A percentile compares a stretch with the other conserved stretches of the same genome.
phyloP scores from a whole-genome alignment of 2,329 filamentous ascomycete genomes.

The Alternaria tenuissima region DNA sequence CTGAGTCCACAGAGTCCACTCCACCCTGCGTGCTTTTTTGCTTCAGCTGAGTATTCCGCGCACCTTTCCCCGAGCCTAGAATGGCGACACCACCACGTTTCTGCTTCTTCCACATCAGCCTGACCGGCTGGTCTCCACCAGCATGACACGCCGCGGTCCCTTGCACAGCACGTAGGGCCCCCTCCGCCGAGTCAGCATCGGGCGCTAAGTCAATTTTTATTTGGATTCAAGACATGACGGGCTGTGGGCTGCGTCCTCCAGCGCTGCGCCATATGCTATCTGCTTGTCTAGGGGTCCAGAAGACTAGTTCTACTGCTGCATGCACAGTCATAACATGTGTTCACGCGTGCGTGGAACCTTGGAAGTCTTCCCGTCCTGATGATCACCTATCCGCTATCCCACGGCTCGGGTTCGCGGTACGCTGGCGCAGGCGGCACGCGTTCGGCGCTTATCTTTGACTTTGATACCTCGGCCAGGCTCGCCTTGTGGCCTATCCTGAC shows the following conservation, averaged over 20 bases:
- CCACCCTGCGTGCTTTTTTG: constrained; percentile 3
- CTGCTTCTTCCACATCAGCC: not conserved
- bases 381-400: not conserved
- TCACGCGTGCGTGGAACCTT: not conserved
- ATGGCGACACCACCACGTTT: not conserved
- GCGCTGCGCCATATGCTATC: not conserved
- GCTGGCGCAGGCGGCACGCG: constrained; percentile 2
- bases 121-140: not conserved
- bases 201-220: not conserved
- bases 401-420: constrained; percentile 3
- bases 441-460: not conserved
- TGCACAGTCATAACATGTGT: not conserved
- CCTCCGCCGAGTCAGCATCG: not conserved
- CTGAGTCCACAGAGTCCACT: not conserved
- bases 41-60: not conserved
- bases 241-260: not conserved
- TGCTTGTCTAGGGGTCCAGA: not conserved
- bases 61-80: not conserved
- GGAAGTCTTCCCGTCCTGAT: not conserved
- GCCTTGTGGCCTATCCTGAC: constrained; percentile 1
- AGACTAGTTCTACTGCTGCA: not conserved
- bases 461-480: not conserved
- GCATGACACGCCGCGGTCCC: not conserved
- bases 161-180: not conserved
- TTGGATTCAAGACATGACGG: not conserved